Evolutionary conservation across 768 basidiomycete genomes (phyloP), one percentile per base, ranked within the genome.

Genomic region (Gymnopilus junonius): DNA sequence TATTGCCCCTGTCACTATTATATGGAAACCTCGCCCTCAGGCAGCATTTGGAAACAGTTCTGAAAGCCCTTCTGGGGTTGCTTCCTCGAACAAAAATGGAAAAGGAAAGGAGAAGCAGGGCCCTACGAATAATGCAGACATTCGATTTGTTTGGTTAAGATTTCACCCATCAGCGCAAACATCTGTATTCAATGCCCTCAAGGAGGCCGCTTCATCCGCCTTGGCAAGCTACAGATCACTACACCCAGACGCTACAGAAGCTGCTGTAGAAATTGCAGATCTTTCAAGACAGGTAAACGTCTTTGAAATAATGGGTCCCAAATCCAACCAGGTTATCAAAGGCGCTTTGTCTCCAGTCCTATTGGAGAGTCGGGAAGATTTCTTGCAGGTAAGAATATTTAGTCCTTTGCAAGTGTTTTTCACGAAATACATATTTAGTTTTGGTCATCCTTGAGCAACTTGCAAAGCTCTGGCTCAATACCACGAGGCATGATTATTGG

Each of bases 301-400:
- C 5, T 97, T 97, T 68, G 96, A 99, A 73, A 85, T 98, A 34
- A 91, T 92, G 81, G 97, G 97, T 2, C 93, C 93, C 3, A 91
- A 87, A 71, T 82, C 92, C 0, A 92, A 83, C 58, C 90, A 92
- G 70, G 85, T 95, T 11, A 74, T 91, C 55, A 87, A 84, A 68
- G 89, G 90, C 25, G 86, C 84, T 1, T 70, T 92, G 46, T 82
- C 77, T 21, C 85, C 85, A 7, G 77, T 80, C 12, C 71, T 76
- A 4, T 76, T 79, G 6, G 83, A 88, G 43, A 74, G 81, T 2
- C 77, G 86, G 43, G 75, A 74, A 35, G 88, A 87, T 11, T 89
- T 91, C 59, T 82, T 79, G 59, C 80, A 87, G 81, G 92, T 90
- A 54, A 29, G 68, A 55, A 5, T 29, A 20, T 35, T 48, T 31